phyloP scores from a whole-genome alignment of 2,329 filamentous ascomycete genomes.

The Aquanectria penicillioides region DNA sequence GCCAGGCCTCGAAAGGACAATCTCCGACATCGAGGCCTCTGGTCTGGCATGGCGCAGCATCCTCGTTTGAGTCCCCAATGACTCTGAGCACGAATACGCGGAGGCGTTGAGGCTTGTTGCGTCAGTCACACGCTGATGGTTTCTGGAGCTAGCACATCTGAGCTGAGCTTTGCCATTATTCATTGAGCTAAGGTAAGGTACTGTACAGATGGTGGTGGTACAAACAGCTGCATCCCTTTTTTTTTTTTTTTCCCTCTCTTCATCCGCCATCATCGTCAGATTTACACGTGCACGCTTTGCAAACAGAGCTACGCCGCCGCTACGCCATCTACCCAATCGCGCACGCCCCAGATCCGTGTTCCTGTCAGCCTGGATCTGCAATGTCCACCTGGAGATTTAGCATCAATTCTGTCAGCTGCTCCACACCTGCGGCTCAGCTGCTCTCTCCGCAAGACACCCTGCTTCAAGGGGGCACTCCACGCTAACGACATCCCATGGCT shows the following conservation, averaged over 20 bases:
- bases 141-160: too few relatives aligned
- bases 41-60: slow-evolving; percentile 14
- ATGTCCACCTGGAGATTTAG: slow-evolving; percentile 28
- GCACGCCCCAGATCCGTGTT: slow-evolving; percentile 20
- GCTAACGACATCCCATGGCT: background rate
- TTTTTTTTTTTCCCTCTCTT: background rate
- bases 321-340: slow-evolving; percentile 17
- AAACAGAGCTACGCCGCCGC: background rate
- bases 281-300: too few relatives aligned
- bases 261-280: background rate
- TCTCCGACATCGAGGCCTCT: slow-evolving; percentile 14
- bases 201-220: slow-evolving; percentile 11
- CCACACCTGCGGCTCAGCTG: slow-evolving; percentile 34
- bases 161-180: too few relatives aligned
- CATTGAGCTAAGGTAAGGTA: slow-evolving; percentile 4
- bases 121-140: too few relatives aligned
- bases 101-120: background rate
- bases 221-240: slow-evolving; percentile 13
- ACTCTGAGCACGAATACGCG: background rate
- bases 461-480: background rate
- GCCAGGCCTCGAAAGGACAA: background rate
- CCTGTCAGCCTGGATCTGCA: slow-evolving; percentile 19
- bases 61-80: background rate
- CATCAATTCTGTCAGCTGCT: slow-evolving; percentile 27
- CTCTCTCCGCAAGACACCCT: slow-evolving; percentile 5